Evolutionary conservation across 163 green algal genomes (phyloP).

Genomic region (Picocystis sp.): DNA sequence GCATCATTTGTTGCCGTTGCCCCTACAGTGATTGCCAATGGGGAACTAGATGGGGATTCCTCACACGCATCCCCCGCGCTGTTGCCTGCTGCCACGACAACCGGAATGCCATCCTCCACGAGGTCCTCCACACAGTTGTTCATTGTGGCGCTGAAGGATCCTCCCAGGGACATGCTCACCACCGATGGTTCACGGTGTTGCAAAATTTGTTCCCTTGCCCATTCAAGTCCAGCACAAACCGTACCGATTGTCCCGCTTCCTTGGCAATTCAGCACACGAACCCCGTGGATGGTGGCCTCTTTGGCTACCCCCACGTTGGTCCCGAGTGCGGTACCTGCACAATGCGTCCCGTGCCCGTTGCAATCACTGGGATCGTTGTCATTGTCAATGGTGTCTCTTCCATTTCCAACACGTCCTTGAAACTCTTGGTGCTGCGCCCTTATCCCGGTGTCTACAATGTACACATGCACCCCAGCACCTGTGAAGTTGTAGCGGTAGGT

Average conservation of each 20-base stretch:
- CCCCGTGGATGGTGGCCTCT: slow-evolving; percentile 37
- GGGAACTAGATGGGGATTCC: slow-evolving; percentile 29
- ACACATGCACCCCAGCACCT: slow-evolving; percentile 44
- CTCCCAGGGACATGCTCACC: neutral
- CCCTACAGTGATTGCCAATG: neutral
- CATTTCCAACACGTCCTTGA: slow-evolving; percentile 5
- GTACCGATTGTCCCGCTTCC: slow-evolving; percentile 22
- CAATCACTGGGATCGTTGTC: slow-evolving; percentile 29
- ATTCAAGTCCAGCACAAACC: slow-evolving; percentile 11
- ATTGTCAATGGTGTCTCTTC: slow-evolving; percentile 14
- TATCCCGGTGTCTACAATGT: slow-evolving; percentile 64
- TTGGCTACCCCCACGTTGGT: slow-evolving; percentile 49
- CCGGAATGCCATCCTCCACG: slow-evolving; percentile 15
- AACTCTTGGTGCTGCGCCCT: slow-evolving; percentile 47
- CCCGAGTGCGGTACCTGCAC: slow-evolving; percentile 36
- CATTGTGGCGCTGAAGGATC: no score
- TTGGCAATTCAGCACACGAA: slow-evolving; percentile 38
- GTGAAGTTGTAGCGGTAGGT: slow-evolving; percentile 13
- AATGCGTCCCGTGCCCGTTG: slow-evolving; percentile 61
- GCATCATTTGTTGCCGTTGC: neutral
- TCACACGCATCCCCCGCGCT: slow-evolving; percentile 34
- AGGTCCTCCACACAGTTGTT: no score
- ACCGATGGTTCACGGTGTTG: neutral
- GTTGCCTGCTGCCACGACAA: slow-evolving; percentile 42
- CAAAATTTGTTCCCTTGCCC: neutral